Evolutionary conservation across 108 stramenopile genomes (phyloP).

Genomic region (Cyclostephanos invisitatus): DNA sequence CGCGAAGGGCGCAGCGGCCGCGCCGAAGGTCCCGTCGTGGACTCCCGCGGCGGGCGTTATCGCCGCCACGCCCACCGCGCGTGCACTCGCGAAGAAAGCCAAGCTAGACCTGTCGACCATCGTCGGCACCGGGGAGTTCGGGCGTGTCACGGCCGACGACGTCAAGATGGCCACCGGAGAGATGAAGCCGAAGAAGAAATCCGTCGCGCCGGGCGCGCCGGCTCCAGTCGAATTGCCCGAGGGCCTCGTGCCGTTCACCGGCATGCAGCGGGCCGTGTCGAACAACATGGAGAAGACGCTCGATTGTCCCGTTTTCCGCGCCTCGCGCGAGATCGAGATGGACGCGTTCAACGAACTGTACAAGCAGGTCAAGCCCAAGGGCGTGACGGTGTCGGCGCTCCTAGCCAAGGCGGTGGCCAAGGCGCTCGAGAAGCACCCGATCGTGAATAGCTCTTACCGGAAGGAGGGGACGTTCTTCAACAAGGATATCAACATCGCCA

Average conservation of each 20-base stretch:
- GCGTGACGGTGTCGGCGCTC: constrained; percentile 93
- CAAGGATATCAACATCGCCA: constrained; percentile 96
- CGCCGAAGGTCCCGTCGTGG: constrained; percentile 76
- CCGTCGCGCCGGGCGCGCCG: constrained; percentile 45
- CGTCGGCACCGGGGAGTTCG: constrained; percentile 92
- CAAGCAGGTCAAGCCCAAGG: constrained; percentile 88
- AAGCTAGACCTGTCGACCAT: constrained; percentile 84
- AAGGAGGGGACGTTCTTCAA: constrained; percentile 87
- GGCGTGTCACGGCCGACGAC: constrained; percentile 92
- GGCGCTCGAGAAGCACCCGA: constrained; percentile 93
- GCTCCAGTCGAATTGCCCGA: constrained; percentile 75
- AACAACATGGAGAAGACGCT: constrained; percentile 97
- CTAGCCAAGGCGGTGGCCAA: constrained; percentile 95
- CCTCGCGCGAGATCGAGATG: constrained; percentile 90
- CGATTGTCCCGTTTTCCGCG: constrained; percentile 91
- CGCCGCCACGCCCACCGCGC: constrained; percentile 84
- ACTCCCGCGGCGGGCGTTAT: constrained; percentile 86
- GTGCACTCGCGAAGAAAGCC: constrained; percentile 82
- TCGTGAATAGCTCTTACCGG: constrained; percentile 92
- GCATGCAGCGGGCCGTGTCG: constrained; percentile 97
- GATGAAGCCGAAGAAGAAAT: constrained; percentile 77
- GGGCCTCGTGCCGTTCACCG: constrained; percentile 91
- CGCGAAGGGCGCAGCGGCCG: constrained; percentile 54
- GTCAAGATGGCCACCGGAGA: constrained; percentile 91
- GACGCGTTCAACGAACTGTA: constrained; percentile 93